Evolutionary conservation across 2,329 filamentous ascomycete species (phyloP), one percentile per base, ranked within the genome.

Genomic region (Cephalotrichum gorgonifer): DNA sequence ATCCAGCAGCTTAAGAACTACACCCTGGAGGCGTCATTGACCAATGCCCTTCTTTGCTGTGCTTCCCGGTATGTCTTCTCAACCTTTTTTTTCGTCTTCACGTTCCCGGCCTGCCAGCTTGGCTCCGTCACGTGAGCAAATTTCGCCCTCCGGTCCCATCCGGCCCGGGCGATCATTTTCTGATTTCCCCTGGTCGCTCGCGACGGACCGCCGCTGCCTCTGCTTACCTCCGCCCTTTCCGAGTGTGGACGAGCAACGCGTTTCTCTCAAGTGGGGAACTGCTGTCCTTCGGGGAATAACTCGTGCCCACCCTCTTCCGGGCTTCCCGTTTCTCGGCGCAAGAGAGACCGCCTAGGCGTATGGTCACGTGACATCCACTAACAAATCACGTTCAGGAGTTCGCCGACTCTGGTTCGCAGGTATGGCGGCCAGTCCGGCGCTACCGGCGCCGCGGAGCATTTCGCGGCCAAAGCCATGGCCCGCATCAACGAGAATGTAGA

Each of bases 1-100:
- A 61, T 81, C 30, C 75, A 78, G 62, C 77, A 79, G 59, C 68
- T 81, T 46, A 80, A 79, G 66, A 76, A 69, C 55, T 71, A 67
- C 22, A 69, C 70, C 2, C 68, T 81, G 30, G 77, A 81, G 51
- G 65, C 72, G 27, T 75, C 74, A 44, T 74, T 81, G 54, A 69
- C 79, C 49, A 78, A 79, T 53, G 77, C 76, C 14, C 70, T 81
- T 30, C 64, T 81, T 56, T 76, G 75, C 44, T 76, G 71, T 44
- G 77, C 75, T 51, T 74, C 77, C 53, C 67, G 77, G 76, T 80
- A 75, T 63, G 75, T 63, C 47, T 52, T 48, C 35, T 25, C 38
- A 17, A 41, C 49, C 50, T 54, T 20, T 50, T 50, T 26, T 49
- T 44, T 26, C 48, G 54, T 49, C 43, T 41, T 43, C 43, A 53